phyloP scores from a whole-genome alignment of 257 asterid species.

The Henckelia pumila region DNA sequence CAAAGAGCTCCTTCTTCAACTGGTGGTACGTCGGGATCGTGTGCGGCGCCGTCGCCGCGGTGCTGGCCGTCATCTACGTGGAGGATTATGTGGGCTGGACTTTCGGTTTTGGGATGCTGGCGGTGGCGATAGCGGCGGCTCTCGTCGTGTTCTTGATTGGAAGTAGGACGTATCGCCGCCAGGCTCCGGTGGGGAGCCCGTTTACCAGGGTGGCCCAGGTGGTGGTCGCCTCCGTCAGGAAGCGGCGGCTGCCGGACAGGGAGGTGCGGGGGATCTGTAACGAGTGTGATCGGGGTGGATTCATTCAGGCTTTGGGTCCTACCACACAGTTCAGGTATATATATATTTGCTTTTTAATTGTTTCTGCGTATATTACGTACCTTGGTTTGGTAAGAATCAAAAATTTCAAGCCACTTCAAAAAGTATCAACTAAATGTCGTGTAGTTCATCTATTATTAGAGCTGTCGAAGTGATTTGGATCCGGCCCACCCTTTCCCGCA shows the following conservation, averaged over 20 bases:
- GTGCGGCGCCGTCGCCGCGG: constrained; percentile 51
- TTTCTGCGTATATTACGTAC: too few relatives aligned
- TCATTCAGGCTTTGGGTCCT: constrained; percentile 39
- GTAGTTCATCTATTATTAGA: too few relatives aligned
- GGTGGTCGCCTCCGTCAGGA: constrained; percentile 53
- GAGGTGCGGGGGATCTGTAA: constrained; percentile 25
- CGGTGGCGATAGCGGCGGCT: constrained; percentile 46
- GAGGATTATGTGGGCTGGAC: constrained; percentile 62
- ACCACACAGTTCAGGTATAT: constrained; percentile 47
- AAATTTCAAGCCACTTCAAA: too few relatives aligned
- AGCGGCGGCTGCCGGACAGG: constrained; percentile 37
- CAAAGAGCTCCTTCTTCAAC: constrained; percentile 70
- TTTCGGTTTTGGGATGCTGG: constrained; percentile 52
- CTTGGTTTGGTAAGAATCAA: too few relatives aligned
- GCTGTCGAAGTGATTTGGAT: too few relatives aligned
- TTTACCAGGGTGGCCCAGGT: constrained; percentile 69
- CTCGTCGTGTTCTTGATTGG: constrained; percentile 49
- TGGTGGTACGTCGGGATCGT: constrained; percentile 83
- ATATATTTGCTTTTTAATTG: not conserved
- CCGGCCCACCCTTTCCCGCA: too few relatives aligned
- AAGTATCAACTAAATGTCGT: too few relatives aligned
- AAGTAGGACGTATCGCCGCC: constrained; percentile 36
- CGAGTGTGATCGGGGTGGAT: too few relatives aligned
- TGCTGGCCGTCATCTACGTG: constrained; percentile 61
- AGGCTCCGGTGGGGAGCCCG: constrained; percentile 70